Evolutionary conservation across 1,284 basidiomycete species (phyloP).

Genomic region (Polyporus tsugae): DNA sequence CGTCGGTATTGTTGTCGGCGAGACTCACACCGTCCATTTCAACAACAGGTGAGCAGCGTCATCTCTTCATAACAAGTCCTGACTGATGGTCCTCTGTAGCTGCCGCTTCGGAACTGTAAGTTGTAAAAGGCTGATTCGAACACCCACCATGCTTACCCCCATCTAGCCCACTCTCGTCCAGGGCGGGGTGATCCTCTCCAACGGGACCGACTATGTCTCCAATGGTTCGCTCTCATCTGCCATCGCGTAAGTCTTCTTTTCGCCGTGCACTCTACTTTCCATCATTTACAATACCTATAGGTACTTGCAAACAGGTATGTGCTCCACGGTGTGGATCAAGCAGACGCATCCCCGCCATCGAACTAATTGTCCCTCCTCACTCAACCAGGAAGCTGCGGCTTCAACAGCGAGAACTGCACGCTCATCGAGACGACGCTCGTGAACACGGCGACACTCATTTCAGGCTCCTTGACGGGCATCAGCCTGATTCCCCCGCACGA

Average conservation of each 20-base stretch:
- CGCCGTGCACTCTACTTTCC: no score
- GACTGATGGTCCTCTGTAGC: neutral
- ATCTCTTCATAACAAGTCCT: constrained; percentile 27
- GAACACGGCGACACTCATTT: constrained; percentile 52
- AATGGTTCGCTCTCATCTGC: constrained; percentile 40
- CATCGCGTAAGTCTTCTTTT: constrained; percentile 44
- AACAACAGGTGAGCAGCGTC: constrained; percentile 44
- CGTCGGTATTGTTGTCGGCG: constrained; percentile 41
- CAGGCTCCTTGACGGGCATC: constrained; percentile 53
- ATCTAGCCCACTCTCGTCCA: constrained; percentile 45
- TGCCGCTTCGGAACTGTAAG: constrained; percentile 9
- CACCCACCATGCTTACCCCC: constrained; percentile 22
- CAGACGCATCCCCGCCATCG: no score
- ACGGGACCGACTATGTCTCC: constrained; percentile 42
- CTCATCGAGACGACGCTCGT: constrained; percentile 53
- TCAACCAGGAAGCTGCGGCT: constrained; percentile 43
- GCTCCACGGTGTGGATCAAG: no score
- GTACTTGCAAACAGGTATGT: constrained; percentile 42
- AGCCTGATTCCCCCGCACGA: constrained; percentile 51
- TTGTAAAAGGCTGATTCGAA: no score
- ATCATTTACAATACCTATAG: no score
- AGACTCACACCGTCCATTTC: constrained; percentile 48
- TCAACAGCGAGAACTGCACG: constrained; percentile 54
- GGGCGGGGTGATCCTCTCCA: constrained; percentile 44
- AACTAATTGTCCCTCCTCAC: no score